phyloP scores from a whole-genome alignment of 441 rosid species.

The Gossypium gossypioides region DNA sequence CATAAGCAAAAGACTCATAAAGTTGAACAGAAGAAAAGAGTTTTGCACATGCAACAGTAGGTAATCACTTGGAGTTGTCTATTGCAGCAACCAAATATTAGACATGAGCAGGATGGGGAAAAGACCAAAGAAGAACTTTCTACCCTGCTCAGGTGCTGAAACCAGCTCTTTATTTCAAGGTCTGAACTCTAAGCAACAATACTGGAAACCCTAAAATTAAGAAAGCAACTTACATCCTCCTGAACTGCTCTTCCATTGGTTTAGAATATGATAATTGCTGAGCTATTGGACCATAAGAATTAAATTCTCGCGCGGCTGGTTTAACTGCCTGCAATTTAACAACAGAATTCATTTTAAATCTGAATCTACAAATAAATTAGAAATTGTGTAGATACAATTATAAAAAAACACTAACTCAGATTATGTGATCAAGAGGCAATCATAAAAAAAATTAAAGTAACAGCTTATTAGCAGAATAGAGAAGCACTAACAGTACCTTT shows the following conservation, averaged over 20 bases:
- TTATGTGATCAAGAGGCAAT: neutral
- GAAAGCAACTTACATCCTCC: conserved; percentile 43
- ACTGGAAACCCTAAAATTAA: neutral
- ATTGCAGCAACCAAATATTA: neutral
- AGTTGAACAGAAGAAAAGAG: neutral
- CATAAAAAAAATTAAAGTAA: neutral
- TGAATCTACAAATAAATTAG: neutral
- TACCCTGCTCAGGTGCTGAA: neutral
- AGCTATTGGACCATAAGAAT: conserved; percentile 39
- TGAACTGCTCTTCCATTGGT: conserved; percentile 51
- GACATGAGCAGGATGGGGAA: neutral
- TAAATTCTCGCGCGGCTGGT: conserved; percentile 31
- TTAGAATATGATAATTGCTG: conserved; percentile 30
- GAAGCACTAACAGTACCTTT: conserved; percentile 41
- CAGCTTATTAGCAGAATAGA: conserved; percentile 8
- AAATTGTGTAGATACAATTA: neutral
- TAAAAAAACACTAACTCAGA: neutral
- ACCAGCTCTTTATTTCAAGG: neutral
- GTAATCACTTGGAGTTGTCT: neutral
- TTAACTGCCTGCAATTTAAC: conserved; percentile 35
- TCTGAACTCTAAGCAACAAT: neutral
- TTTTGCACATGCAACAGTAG: neutral
- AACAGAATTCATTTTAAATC: neutral
- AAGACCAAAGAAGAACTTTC: neutral
- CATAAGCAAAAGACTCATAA: neutral